Evolutionary conservation across 2,329 filamentous ascomycete species (phyloP), one percentile per base, ranked within the genome.

Genomic region (Aureobasidium sp.): DNA sequence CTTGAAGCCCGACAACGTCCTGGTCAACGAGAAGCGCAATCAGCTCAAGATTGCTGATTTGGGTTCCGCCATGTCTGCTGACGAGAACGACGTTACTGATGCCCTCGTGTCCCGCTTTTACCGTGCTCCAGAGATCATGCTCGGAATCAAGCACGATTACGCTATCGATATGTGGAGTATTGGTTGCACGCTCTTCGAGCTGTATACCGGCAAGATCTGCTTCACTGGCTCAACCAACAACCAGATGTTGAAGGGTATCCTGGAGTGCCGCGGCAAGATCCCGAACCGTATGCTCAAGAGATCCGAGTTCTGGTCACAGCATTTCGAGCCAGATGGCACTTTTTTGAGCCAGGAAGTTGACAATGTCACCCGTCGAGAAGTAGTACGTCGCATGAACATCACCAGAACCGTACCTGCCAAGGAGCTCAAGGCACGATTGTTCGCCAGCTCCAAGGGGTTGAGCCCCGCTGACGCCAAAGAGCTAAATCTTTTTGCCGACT

Each of bases 51-150:
- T 99, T 59, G 97, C 92, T 73, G 94, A 99, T 80, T 77, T 99
- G 71, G 94, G 94, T 59, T 97, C 94, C n/a, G 94, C 94, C 32
- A 93, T 93, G 62, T 89, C 96, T 69, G 86, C 88, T 59, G 88
- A 89, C 13, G 94, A 99, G 68, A 94, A 89, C 65, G 91, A 96
- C 70, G 89, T 96, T 64, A 96, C 91, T 0, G 91, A 91, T 13
- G 97, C 97, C 71, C 86, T 99, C 1, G 91, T 97, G 71, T 97
- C 91, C 77, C 88, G 95, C 61, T 99, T 97, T 76, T 99, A 99
- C 74, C 88, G 94, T 64, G 94, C 94, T 3, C 94, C 95, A 2
- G 94, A 99, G 77, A 91, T 99, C 71, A 96, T 99, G 64, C 82
- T 99, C 3, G 94, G 94, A n/a, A 92, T 97, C 79, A 88, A 89